Percentiles rank a stretch among this genome's conserved stretches.
Conservation (phyloP, 2,329 filamentous ascomycete genomes). For the Pseudopyrenochaeta lycopersici region DNA sequence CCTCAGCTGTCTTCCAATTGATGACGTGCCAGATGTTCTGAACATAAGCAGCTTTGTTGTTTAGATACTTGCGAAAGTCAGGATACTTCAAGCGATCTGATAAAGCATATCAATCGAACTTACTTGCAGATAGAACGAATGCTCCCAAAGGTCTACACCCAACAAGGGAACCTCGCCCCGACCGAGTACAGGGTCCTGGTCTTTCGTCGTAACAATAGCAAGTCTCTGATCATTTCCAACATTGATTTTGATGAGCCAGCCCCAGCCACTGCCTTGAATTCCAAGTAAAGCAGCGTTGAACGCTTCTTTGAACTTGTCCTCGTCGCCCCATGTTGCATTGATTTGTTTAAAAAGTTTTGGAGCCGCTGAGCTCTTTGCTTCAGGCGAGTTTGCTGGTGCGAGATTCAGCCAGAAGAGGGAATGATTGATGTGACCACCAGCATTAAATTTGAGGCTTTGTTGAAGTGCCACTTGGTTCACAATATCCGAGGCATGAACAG, state of each 20-base stretch:
- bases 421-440: constrained; percentile 93
- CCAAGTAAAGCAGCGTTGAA: constrained; percentile 73
- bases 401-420: constrained; percentile 91
- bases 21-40: constrained; percentile 81
- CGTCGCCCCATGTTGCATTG: constrained; percentile 71
- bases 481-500: constrained; percentile 66
- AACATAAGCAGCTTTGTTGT: constrained; percentile 78
- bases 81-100: constrained; percentile 5
- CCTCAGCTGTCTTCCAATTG: constrained; percentile 77
- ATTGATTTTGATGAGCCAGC: constrained; percentile 78
- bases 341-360: constrained; percentile 71
- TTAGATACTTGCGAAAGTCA: constrained; percentile 67
- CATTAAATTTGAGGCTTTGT: constrained; percentile 82
- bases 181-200: constrained; percentile 79
- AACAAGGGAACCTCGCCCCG: constrained; percentile 72
- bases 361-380: constrained; percentile 64
- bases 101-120: neutral
- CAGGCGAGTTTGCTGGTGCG: constrained; percentile 65
- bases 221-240: constrained; percentile 62
- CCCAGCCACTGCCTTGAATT: constrained; percentile 88
- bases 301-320: constrained; percentile 70
- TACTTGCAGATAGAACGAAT: constrained; percentile 87
- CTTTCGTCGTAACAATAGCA: constrained; percentile 81
- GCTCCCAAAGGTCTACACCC: constrained; percentile 92
- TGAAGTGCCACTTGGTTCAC: constrained; percentile 73